Evolutionary conservation across 441 rosid genomes (phyloP).

Genomic region (Pelargonium myrrhifolium): DNA sequence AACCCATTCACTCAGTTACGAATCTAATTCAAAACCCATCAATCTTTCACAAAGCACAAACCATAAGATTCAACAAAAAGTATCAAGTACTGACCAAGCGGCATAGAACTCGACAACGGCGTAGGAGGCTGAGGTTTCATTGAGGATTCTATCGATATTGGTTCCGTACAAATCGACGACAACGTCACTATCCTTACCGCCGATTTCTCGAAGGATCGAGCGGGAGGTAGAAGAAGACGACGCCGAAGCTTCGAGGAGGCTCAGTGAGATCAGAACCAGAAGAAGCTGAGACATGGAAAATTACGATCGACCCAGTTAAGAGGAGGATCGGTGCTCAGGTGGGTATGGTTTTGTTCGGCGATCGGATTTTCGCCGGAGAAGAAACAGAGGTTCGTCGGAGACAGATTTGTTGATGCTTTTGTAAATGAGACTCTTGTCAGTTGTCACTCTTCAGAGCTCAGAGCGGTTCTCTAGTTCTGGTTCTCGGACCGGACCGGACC

Average conservation of each 20-base stretch:
- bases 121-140: constrained; percentile 61
- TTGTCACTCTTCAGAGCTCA: no score
- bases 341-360: background rate
- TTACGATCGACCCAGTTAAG: background rate
- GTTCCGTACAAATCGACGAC: constrained; percentile 63
- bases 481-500: no score
- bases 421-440: no score
- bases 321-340: background rate
- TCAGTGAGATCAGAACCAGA: background rate
- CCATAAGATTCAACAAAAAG: background rate
- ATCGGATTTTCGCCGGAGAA: no score
- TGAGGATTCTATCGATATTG: constrained; percentile 56
- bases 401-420: no score
- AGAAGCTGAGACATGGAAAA: constrained; percentile 32
- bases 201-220: constrained; percentile 41
- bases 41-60: background rate
- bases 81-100: constrained; percentile 60
- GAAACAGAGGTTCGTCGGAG: no score
- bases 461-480: no score
- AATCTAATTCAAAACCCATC: background rate
- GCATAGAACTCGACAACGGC: constrained; percentile 90
- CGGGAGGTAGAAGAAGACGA: constrained; percentile 37
- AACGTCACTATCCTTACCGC: constrained; percentile 25
- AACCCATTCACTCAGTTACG: background rate
- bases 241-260: background rate